These are phyloP conservation scores for Simmondsia chinensis DNA, from an alignment of 148 eudicot species.

Conservation along the genomic window DNA sequence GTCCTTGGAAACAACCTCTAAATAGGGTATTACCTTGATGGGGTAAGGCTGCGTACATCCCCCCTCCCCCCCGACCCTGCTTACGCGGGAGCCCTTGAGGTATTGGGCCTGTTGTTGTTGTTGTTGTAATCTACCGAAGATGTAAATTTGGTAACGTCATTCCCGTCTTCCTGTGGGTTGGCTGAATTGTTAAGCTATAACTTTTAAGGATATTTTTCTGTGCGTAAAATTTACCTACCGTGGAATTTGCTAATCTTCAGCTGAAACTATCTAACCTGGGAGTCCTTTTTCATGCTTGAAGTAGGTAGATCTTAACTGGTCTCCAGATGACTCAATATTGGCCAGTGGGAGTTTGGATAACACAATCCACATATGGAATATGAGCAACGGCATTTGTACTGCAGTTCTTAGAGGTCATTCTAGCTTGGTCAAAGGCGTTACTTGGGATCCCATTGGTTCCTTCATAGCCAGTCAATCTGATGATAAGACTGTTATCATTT, in stretches of 20 bases:
- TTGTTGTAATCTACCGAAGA: not conserved
- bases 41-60: too few relatives aligned
- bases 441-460: slow-evolving; percentile 99
- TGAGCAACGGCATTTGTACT: slow-evolving; percentile 85
- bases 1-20: too few relatives aligned
- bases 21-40: too few relatives aligned
- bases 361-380: slow-evolving; percentile 90
- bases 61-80: too few relatives aligned
- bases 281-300: slow-evolving; percentile 57
- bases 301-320: slow-evolving; percentile 99
- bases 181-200: not conserved
- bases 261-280: slow-evolving; percentile 28
- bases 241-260: not conserved
- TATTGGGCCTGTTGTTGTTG: too few relatives aligned
- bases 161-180: too few relatives aligned
- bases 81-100: too few relatives aligned
- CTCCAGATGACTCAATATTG: slow-evolving; percentile 92
- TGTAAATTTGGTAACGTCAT: too few relatives aligned
- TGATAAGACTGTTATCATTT: slow-evolving; percentile 94
- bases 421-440: slow-evolving; percentile 93
- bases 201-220: not conserved
- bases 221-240: not conserved
- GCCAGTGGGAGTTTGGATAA: slow-evolving; percentile 96
- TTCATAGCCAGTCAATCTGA: slow-evolving; percentile 96
- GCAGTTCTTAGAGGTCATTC: slow-evolving; percentile 97